phyloP scores from a whole-genome alignment of 495 filamentous ascomycete genomes.

The Monascus purpureus region DNA sequence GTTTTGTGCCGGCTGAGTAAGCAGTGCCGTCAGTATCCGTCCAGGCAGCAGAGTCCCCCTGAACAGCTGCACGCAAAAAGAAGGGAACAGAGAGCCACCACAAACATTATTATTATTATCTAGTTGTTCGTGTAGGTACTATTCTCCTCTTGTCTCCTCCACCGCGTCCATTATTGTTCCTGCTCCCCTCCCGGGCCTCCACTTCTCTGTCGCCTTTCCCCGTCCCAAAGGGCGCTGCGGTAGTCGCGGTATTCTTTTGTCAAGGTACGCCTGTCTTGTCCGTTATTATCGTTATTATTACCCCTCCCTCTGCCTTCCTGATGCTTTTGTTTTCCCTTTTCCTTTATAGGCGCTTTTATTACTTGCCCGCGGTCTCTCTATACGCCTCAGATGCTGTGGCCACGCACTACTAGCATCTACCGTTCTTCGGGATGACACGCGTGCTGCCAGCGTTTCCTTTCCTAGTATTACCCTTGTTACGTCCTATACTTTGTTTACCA shows the following conservation, averaged over 20 bases:
- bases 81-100: no score
- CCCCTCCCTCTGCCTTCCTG: background rate
- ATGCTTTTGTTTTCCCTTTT: background rate
- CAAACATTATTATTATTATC: no score
- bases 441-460: slow-evolving; percentile 9
- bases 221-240: slow-evolving; percentile 1
- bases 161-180: slow-evolving; percentile 4
- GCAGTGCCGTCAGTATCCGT: no score
- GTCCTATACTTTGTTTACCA: no score
- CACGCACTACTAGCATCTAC: slow-evolving; percentile 21
- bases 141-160: no score
- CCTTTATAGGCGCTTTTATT: background rate
- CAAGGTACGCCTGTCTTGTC: background rate
- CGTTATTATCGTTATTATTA: background rate
- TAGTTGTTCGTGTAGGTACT: no score
- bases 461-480: slow-evolving; percentile 3
- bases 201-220: slow-evolving; percentile 3
- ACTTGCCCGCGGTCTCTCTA: slow-evolving; percentile 5
- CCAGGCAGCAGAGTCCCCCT: no score
- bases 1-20: no score
- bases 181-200: slow-evolving; percentile 5
- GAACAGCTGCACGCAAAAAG: no score
- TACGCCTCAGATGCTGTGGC: slow-evolving; percentile 17
- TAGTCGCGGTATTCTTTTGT: no score
- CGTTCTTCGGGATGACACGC: slow-evolving; percentile 12